Base-by-base conservation (phyloP, 306 rosid genomes). In the Phaseolus lunatus region DNA sequence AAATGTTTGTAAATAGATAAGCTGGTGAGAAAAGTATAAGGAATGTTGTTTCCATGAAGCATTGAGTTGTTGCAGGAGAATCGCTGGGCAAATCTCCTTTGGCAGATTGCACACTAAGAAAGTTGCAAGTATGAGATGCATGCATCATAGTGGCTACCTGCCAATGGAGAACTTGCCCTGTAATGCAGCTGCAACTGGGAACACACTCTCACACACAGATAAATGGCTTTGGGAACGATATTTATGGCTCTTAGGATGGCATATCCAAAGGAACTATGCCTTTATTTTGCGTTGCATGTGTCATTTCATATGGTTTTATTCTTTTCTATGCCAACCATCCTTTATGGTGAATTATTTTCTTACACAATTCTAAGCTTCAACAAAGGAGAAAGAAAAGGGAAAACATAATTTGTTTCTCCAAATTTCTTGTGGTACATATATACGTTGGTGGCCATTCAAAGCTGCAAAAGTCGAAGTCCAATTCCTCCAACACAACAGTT, bases 41-140 rank as follows among this genome's bases (percentile, higher is more conserved):
- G 35, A 49, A 64, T 49, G 63, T 0, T 1, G 15, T 50, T 50
- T 54, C 6, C 2, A 22, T 35, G 71, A 67, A 75, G 72, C 2
- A 39, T 39, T 12, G 12, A 75, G 33, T 3, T 49, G 58, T 67
- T 83, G 85, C 78, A 79, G 57, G 44, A 81, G 87, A 74, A 90
- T 88, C 63, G 81, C 91, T 77, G 91, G 92, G 88, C 90, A 90
- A 90, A 85, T 88, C 91, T 89, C 89, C 93, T 85, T 90, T 88
- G 90, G 93, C 93, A 88, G 84, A 76, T 37, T 73, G 76, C 73
- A 68, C 83, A 79, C 89, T 79, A 73, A 0, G 41, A 41, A 14
- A 43, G 47, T 37, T 77, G 49, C 10, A 70, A 56, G 59, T 79
- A 22, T 35, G 76, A 37, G 56, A 80, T 26, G 27, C 58, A 9